Evolutionary conservation across 2,329 filamentous ascomycete species (phyloP), one percentile per base, ranked within the genome.

Genomic region (Cercospora janseana): DNA sequence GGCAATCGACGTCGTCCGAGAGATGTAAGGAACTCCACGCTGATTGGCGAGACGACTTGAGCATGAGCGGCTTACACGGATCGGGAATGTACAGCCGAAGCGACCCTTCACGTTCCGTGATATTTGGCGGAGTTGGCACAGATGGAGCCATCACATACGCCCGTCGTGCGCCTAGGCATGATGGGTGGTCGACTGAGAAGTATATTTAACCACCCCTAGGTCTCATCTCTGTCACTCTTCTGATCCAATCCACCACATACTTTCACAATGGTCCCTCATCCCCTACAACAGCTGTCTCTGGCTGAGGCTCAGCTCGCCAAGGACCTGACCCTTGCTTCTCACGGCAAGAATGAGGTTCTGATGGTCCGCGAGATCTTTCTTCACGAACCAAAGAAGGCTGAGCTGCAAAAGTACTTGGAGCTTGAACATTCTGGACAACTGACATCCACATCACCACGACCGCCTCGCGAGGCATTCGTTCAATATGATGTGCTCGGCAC

Each of bases 401-500:
- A 62, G 28, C 51, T 66, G 12, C 37, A 61, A 26, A 52, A 54
- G 10, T 66, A 61, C 46, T 56, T 66, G 1, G 59, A 62, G 6
- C 49, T 58, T 8, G 65, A 67, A 35, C 62, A 65, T 31, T 48
- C 53, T n/a, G 59, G 60, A 24, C 49, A 52, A 8, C 52, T 63
- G 10, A 55, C 55, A 21, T 20, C 48, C n/a, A 38, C 50, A 8
- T 57, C 57, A 4, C 52, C 60, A 21, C 46, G 54, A 18, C 62
- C 63, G 9, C 68, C 73, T 6, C 71, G 79, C 23, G 60, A 78
- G 42, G 79, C 78, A 2, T 71, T 75, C 35, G 75, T 77, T 26
- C 73, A 78, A 56, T 83, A 82, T 67, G 79, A 82, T 70, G 71
- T 81, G 37, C 72, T 80, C 47, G 75, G 74, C 1, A 55, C 63